Base-by-base conservation (phyloP, 1,139 yeast genomes). In the Geotrichum histeridarum region DNA sequence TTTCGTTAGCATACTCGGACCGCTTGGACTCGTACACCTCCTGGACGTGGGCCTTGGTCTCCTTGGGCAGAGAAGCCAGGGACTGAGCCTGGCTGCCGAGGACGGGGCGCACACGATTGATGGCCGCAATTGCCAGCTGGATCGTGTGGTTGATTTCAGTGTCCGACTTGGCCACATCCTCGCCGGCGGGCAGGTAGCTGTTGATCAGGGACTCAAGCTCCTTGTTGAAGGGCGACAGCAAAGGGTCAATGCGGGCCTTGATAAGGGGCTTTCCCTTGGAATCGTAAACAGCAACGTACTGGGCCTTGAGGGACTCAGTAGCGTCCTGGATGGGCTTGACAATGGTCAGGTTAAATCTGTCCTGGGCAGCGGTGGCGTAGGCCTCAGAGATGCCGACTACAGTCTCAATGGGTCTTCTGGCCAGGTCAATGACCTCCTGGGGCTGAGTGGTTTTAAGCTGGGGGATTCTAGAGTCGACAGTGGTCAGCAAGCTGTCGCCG, bases 191-290 rank as follows among this genome's bases (percentile, higher is more conserved):
- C 41, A 79, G 71, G 61, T 73, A 73, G 35, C 68, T 70, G 46
- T 70, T 66, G 44, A 82, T 74, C 39, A 74, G 62, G 4, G 72
- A 68, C 60, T 79, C 83, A 57, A 86, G 67, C 46, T 74, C 71
- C 48, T 74, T 70, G 69, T 86, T 87, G 42, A 83, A 51, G 18
- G 91, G 90, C 44, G 71, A 74, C 46, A 85, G 72, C n/a, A 84
- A 45, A 3, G 89, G 87, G 64, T 86, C 91, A 33, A 82, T 68
- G 44, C 79, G 77, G 17, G 84, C 74, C 60, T 86, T 74, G 44
- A 86, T 63, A 48, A 82, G 67, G 41, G 86, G 84, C 62, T 80
- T 81, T 15, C 87, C 88, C 42, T 81, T 73, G 9, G 79, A 74
- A 64, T 82, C 82, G 64, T 78, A 78, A 35, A 71, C 65, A 45